Percentiles rank a stretch among this genome's conserved stretches.
Evolutionary conservation across 192 early-diverging fungal species (phyloP).

Genomic region (Coemansia sp.): DNA sequence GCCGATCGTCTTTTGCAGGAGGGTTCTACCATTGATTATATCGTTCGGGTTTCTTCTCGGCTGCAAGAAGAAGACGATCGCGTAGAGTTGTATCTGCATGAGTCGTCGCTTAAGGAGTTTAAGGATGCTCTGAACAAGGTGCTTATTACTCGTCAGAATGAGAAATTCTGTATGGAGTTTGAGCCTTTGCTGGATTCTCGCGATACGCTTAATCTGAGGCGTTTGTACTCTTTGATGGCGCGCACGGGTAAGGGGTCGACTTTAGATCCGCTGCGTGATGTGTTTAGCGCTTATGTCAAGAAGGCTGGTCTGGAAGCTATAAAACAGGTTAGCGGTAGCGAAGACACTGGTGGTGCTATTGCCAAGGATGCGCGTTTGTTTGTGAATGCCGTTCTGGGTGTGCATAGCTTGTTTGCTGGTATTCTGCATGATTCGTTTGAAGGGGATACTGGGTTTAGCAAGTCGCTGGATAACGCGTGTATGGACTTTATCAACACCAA

Average conservation of each 20-base stretch:
- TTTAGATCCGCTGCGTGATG: conserved; percentile 73
- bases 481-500: conserved; percentile 93
- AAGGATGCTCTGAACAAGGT: conserved; percentile 81
- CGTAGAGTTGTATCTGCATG: conserved; percentile 84
- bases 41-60: conserved; percentile 83
- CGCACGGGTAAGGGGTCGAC: conserved; percentile 73
- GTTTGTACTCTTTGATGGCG: conserved; percentile 80
- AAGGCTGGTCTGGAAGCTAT: conserved; percentile 78
- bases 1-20: conserved; percentile 87
- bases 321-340: conserved; percentile 66
- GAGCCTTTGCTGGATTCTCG: conserved; percentile 83
- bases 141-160: conserved; percentile 82
- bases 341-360: conserved; percentile 42
- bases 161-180: conserved; percentile 87
- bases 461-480: conserved; percentile 91
- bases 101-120: conserved; percentile 73
- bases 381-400: conserved; percentile 80
- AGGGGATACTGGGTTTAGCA: conserved; percentile 81
- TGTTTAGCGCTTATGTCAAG: conserved; percentile 77
- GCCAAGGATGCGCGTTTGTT: conserved; percentile 64
- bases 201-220: conserved; percentile 81
- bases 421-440: conserved; percentile 76
- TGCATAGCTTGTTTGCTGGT: conserved; percentile 84
- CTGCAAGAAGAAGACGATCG: conserved; percentile 83
- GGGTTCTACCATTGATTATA: conserved; percentile 90